Conservation (phyloP, 2,329 filamentous ascomycete species). For the Cladophialophora carrionii region DNA sequence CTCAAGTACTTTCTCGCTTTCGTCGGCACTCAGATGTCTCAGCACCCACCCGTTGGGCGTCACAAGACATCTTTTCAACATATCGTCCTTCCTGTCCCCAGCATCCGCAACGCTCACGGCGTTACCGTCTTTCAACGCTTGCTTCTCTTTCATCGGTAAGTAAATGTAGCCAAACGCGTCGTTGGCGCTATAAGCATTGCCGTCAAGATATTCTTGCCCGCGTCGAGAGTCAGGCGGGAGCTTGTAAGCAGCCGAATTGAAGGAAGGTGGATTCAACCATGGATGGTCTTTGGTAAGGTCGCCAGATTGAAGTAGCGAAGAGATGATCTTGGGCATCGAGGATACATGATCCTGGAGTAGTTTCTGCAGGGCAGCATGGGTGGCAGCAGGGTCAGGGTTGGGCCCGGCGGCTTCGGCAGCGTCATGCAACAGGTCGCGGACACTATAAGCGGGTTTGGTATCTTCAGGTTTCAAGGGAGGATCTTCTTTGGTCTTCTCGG, state of each 20-base stretch:
- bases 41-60: conserved; percentile 52
- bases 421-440: conserved; percentile 36
- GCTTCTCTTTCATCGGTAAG: conserved; percentile 50
- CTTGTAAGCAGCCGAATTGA: conserved; percentile 36
- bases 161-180: conserved; percentile 47
- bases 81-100: conserved; percentile 40
- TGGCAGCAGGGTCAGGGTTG: conserved; percentile 12
- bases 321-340: conserved; percentile 34
- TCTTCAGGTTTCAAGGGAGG: conserved; percentile 16
- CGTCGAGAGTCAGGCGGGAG: conserved; percentile 35
- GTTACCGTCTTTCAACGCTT: conserved; percentile 48
- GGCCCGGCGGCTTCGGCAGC: conserved; percentile 22
- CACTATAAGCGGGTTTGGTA: conserved; percentile 27
- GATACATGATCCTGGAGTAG: conserved; percentile 34
- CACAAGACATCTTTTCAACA: conserved; percentile 51
- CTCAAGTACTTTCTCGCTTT: conserved; percentile 52
- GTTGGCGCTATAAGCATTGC: conserved; percentile 37
- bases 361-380: conserved; percentile 28
- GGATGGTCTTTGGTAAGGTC: conserved; percentile 46
- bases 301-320: conserved; percentile 33
- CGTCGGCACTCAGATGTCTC: conserved; percentile 50
- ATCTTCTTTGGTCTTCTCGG: conserved; percentile 25
- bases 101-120: conserved; percentile 46
- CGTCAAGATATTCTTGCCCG: conserved; percentile 38
- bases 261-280: conserved; percentile 46